Evolutionary conservation across 495 filamentous ascomycete species (phyloP).

Genomic region (Penicillium parvum): DNA sequence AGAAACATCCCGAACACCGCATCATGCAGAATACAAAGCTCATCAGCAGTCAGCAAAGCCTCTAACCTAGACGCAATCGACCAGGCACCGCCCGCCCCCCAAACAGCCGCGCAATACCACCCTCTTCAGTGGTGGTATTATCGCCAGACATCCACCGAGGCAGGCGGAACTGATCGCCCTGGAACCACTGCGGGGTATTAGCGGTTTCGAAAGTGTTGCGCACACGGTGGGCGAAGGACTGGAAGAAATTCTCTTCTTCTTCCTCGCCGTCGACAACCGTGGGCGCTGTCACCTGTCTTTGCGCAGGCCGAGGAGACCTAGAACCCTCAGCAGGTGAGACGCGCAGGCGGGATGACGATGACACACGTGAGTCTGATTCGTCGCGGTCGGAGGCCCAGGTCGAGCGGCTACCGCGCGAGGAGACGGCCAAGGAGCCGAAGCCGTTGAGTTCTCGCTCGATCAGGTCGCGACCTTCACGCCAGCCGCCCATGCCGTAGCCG

Average conservation of each 20-base stretch:
- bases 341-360: slow-evolving; percentile 31
- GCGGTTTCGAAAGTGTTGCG: slow-evolving; percentile 86
- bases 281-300: slow-evolving; percentile 25
- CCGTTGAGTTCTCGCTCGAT: slow-evolving; percentile 85
- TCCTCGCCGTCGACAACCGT: slow-evolving; percentile 48
- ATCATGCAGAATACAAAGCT: slow-evolving; percentile 10
- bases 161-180: slow-evolving; percentile 63
- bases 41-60: neutral
- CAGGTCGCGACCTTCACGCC: slow-evolving; percentile 89
- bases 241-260: slow-evolving; percentile 77
- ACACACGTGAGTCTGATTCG: slow-evolving; percentile 24
- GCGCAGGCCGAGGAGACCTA: slow-evolving; percentile 26
- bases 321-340: slow-evolving; percentile 27
- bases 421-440: slow-evolving; percentile 46
- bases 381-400: slow-evolving; percentile 27
- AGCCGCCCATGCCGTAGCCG: slow-evolving; percentile 72
- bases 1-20: slow-evolving; percentile 23
- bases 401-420: slow-evolving; percentile 31
- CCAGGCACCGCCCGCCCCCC: slow-evolving; percentile 51
- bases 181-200: slow-evolving; percentile 75
- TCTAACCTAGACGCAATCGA: slow-evolving; percentile 34
- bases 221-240: slow-evolving; percentile 76
- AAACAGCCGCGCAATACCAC: slow-evolving; percentile 48
- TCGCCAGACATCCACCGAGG: slow-evolving; percentile 73
- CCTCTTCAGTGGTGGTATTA: slow-evolving; percentile 34